Percentiles rank a stretch among this genome's conserved stretches.
Conservation (phyloP, 208 protist species). For the Herpetomonas tarakana region DNA sequence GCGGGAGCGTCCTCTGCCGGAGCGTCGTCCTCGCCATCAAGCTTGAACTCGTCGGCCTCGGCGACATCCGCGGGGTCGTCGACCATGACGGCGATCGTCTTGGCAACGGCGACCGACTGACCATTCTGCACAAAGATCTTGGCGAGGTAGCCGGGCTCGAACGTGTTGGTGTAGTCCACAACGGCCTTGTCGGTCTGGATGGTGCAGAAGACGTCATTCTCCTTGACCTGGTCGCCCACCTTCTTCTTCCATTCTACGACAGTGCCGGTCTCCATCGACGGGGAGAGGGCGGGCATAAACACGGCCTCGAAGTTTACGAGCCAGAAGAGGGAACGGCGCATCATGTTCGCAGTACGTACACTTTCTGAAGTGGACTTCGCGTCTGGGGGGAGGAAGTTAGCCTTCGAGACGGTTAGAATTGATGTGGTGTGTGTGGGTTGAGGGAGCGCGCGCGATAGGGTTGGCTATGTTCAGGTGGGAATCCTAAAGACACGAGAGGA, state of each 20-base stretch:
- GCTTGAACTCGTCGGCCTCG: slow-evolving; percentile 53
- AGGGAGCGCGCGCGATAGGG: too few species aligned
- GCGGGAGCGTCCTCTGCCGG: slow-evolving; percentile 15
- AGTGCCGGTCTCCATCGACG: slow-evolving; percentile 84
- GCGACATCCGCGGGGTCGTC: slow-evolving; percentile 72
- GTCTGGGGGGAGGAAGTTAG: background rate
- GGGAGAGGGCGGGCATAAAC: slow-evolving; percentile 89
- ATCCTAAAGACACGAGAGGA: too few species aligned
- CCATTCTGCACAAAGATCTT: slow-evolving; percentile 92
- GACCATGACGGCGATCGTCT: slow-evolving; percentile 89
- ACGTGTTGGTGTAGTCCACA: slow-evolving; percentile 94
- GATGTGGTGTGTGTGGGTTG: too few species aligned
- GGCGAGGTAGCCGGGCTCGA: slow-evolving; percentile 93
- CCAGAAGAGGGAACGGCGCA: slow-evolving; percentile 66
- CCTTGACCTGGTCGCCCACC: slow-evolving; percentile 89
- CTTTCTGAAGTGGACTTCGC: too few species aligned
- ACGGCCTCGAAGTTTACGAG: slow-evolving; percentile 74
- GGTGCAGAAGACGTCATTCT: slow-evolving; percentile 92
- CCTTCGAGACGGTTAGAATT: background rate
- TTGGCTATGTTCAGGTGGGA: too few species aligned
- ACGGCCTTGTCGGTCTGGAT: slow-evolving; percentile 98
- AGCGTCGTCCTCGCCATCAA: slow-evolving; percentile 28
- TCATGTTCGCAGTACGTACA: slow-evolving; percentile 53
- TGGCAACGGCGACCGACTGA: slow-evolving; percentile 64
- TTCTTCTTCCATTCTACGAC: slow-evolving; percentile 92